Evolutionary conservation across 305 asterid species (phyloP).

Genomic region (Ruellia speciosa): DNA sequence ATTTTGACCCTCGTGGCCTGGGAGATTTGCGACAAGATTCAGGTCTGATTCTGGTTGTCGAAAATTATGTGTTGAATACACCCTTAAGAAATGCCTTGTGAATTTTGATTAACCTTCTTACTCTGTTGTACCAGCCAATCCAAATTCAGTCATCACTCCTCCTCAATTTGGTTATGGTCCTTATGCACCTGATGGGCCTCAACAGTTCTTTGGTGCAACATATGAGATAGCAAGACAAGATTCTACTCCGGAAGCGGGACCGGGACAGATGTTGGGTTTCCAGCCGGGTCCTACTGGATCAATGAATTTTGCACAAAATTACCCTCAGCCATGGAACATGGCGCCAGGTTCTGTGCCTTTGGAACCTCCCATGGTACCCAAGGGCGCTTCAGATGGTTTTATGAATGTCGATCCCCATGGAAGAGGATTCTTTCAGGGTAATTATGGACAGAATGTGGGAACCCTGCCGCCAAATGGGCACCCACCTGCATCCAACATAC

Average conservation of each 20-base stretch:
- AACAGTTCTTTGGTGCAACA: constrained; percentile 52
- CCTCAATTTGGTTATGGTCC: constrained; percentile 64
- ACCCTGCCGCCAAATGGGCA: constrained; percentile 33
- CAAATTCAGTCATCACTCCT: constrained; percentile 40
- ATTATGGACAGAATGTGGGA: constrained; percentile 48
- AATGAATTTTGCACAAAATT: constrained; percentile 45
- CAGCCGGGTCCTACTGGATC: constrained; percentile 52
- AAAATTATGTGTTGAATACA: constrained; percentile 24
- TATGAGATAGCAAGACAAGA: constrained; percentile 57
- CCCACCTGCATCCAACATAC: constrained; percentile 33
- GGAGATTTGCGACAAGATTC: constrained; percentile 47
- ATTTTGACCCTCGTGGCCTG: constrained; percentile 50
- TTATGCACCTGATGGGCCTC: constrained; percentile 54
- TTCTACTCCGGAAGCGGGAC: constrained; percentile 47
- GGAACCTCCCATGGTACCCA: constrained; percentile 52
- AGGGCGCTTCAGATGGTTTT: constrained; percentile 39
- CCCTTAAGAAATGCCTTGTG: constrained; percentile 17
- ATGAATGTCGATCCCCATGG: constrained; percentile 47
- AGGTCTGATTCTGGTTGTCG: constrained; percentile 37
- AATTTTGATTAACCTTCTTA: constrained; percentile 31
- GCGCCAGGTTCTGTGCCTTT: constrained; percentile 43
- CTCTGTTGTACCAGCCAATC: constrained; percentile 38
- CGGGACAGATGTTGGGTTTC: constrained; percentile 59
- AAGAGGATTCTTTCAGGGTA: constrained; percentile 53
- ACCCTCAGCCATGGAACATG: constrained; percentile 62